phyloP scores from a whole-genome alignment of 805 yeast genomes.

The Blastobotrys chiropterorum region DNA sequence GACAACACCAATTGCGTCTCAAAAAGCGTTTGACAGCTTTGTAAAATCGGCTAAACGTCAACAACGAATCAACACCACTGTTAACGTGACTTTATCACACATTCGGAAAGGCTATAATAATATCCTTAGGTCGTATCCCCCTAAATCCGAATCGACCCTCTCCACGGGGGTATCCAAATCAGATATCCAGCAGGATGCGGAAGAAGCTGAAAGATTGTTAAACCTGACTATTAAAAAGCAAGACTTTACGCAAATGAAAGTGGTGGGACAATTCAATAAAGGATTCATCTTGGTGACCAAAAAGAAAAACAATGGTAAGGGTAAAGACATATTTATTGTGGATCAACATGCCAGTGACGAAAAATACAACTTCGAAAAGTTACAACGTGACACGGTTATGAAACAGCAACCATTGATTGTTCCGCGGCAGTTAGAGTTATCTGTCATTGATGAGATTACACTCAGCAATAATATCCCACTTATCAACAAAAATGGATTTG shows the following conservation, averaged over 20 bases:
- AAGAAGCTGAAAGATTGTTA: constrained; percentile 51
- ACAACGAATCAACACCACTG: neutral
- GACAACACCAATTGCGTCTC: neutral
- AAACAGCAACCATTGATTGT: constrained; percentile 64
- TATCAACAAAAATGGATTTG: constrained; percentile 75
- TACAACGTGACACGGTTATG: constrained; percentile 51
- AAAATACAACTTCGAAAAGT: constrained; percentile 77
- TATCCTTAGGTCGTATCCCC: neutral
- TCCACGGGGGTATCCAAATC: constrained; percentile 1
- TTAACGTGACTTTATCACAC: neutral
- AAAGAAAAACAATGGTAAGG: constrained; percentile 12
- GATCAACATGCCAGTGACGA: constrained; percentile 99
- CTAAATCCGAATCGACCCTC: neutral
- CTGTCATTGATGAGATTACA: constrained; percentile 69
- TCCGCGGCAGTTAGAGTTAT: constrained; percentile 54
- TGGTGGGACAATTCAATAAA: constrained; percentile 91
- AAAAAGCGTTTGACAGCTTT: neutral
- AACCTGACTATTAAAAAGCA: constrained; percentile 58
- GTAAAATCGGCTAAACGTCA: neutral
- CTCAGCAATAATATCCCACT: constrained; percentile 53
- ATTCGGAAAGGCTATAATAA: neutral
- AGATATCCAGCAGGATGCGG: constrained; percentile 7
- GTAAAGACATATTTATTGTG: constrained; percentile 68
- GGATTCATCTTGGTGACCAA: constrained; percentile 82
- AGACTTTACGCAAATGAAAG: constrained; percentile 68